A percentile compares a stretch with the other conserved stretches of the same genome.
These are phyloP conservation scores for Sclerotinia glacialis DNA, from an alignment of 2,329 filamentous ascomycete genomes.

Conservation along the genomic window DNA sequence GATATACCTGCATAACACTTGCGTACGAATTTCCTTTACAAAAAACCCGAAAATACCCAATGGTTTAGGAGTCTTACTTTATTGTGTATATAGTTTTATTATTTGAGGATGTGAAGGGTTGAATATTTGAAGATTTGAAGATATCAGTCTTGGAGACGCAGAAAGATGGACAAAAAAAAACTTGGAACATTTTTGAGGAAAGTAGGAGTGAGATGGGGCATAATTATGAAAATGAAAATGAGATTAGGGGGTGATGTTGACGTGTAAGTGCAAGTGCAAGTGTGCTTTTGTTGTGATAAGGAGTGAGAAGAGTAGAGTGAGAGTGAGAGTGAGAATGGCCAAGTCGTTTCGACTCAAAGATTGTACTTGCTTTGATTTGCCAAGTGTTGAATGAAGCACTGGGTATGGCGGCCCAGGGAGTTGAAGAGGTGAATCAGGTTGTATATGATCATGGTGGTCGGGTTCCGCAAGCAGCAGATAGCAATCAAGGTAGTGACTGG, in stretches of 20 bases:
- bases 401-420: too few species aligned
- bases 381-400: too few species aligned
- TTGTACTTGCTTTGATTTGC: too few species aligned
- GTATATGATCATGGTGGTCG: not conserved
- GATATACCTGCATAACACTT: slow-evolving; percentile 4
- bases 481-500: too few species aligned
- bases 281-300: not conserved
- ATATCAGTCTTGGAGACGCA: not conserved
- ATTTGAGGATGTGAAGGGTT: too few species aligned
- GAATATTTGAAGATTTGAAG: not conserved
- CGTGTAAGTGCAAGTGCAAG: too few species aligned
- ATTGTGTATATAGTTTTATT: not conserved
- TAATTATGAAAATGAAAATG: not conserved
- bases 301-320: not conserved
- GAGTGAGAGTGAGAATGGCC: not conserved
- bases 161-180: not conserved
- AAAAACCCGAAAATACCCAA: slow-evolving; percentile 19
- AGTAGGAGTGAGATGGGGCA: not conserved
- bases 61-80: slow-evolving; percentile 9
- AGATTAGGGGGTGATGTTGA: not conserved
- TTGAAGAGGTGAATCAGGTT: too few species aligned
- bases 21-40: slow-evolving; percentile 11
- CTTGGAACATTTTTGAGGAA: not conserved
- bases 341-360: too few species aligned
- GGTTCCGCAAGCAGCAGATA: not conserved